These are phyloP conservation scores for Ophiostoma ips DNA, from an alignment of 2,329 filamentous ascomycete genomes.

Conservation along the genomic window DNA sequence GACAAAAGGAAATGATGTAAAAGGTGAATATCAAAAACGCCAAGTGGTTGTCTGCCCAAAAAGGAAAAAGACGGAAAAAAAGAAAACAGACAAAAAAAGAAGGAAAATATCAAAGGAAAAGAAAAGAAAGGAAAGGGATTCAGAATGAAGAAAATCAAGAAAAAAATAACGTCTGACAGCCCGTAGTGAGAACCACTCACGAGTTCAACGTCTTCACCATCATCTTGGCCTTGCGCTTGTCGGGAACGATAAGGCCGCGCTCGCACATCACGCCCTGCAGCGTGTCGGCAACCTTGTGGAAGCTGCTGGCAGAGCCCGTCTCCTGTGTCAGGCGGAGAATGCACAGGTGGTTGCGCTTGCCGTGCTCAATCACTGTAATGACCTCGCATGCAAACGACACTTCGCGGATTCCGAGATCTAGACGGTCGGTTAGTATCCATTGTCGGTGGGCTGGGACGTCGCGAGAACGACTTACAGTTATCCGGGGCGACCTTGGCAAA, in stretches of 20 bases:
- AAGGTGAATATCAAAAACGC: neutral
- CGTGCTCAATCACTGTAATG: slow-evolving; percentile 79
- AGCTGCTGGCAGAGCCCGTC: slow-evolving; percentile 79
- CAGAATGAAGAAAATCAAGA: neutral
- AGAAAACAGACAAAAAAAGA: neutral
- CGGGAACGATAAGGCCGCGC: slow-evolving; percentile 53
- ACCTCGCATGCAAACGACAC: slow-evolving; percentile 81
- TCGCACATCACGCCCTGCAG: slow-evolving; percentile 54
- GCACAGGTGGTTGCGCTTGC: slow-evolving; percentile 59
- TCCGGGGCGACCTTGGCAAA: slow-evolving; percentile 60
- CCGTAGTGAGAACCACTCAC: slow-evolving; percentile 14
- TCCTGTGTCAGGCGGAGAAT: slow-evolving; percentile 81
- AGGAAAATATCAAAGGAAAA: neutral
- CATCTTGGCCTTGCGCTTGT: slow-evolving; percentile 52
- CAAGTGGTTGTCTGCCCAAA: neutral
- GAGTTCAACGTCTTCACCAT: slow-evolving; percentile 56
- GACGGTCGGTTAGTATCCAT: neutral
- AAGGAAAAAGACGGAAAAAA: neutral
- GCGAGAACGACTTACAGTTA: slow-evolving; percentile 32
- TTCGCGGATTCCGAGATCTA: slow-evolving; percentile 60
- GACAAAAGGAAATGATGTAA: neutral
- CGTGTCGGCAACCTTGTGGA: slow-evolving; percentile 68
- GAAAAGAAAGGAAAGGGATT: neutral
- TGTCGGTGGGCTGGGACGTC: neutral
- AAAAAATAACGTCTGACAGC: neutral